A percentile compares a stretch with the other conserved stretches of the same genome.
Evolutionary conservation across 495 filamentous ascomycete species (phyloP).

Genomic region (Penicillium canescens): DNA sequence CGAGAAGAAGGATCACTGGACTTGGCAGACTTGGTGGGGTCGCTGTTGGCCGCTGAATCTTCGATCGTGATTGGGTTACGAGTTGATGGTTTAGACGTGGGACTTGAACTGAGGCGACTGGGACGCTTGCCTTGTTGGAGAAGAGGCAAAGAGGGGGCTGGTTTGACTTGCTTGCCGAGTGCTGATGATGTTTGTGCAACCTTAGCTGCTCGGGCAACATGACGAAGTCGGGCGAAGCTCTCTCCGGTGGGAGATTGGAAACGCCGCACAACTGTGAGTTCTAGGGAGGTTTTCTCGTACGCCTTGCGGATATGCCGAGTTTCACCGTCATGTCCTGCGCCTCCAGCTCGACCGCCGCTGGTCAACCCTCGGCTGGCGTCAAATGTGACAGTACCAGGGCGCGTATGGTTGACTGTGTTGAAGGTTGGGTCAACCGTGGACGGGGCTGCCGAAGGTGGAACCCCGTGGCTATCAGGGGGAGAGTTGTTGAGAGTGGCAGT

Average conservation of each 20-base stretch:
- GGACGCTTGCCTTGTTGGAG: slow-evolving; percentile 28
- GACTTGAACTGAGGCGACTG: slow-evolving; percentile 19
- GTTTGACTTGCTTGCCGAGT: slow-evolving; percentile 40
- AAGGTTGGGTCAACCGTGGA: slow-evolving; percentile 37
- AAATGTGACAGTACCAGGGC: slow-evolving; percentile 30
- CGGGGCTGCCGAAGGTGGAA: slow-evolving; percentile 26
- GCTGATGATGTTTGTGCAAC: slow-evolving; percentile 4
- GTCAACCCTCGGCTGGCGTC: slow-evolving; percentile 37
- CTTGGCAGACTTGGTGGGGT: slow-evolving; percentile 24
- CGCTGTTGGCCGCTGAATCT: slow-evolving; percentile 27
- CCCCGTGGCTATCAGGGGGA: slow-evolving; percentile 45
- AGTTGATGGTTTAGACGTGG: slow-evolving; percentile 26
- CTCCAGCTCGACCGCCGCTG: slow-evolving; percentile 29
- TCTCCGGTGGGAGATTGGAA: slow-evolving; percentile 46
- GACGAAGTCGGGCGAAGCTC: slow-evolving; percentile 41
- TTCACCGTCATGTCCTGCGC: slow-evolving; percentile 36
- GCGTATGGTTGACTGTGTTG: slow-evolving; percentile 23
- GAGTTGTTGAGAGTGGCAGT: slow-evolving; percentile 49
- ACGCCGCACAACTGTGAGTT: slow-evolving; percentile 43
- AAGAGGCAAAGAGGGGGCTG: slow-evolving; percentile 38
- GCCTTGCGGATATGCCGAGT: slow-evolving; percentile 44
- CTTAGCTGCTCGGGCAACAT: slow-evolving; percentile 26
- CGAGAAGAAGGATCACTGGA: slow-evolving; percentile 40
- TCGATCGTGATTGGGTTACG: slow-evolving; percentile 29
- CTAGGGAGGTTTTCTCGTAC: slow-evolving; percentile 45